Conservation (phyloP, 371 early-diverging fungal genomes). For the Mucor irregularis region DNA sequence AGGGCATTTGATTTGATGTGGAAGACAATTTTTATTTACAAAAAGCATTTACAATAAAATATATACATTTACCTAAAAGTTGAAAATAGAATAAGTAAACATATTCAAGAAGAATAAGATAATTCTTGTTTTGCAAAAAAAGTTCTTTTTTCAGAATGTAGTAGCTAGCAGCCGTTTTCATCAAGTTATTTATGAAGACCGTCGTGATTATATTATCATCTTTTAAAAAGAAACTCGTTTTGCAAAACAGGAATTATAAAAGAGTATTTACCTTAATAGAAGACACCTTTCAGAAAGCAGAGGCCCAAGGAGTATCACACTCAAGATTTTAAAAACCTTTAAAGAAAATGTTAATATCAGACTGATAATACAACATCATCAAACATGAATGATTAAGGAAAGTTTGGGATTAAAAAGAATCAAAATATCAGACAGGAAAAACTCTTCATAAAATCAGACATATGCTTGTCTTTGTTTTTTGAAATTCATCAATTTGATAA, state of each 20-base stretch:
- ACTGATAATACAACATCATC: too few species aligned
- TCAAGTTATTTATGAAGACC: conserved; percentile 49
- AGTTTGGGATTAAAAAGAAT: conserved; percentile 6
- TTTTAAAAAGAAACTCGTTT: conserved; percentile 4
- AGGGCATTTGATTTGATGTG: too few species aligned
- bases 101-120: not conserved
- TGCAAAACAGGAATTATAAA: not conserved
- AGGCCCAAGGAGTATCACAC: not conserved
- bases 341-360: conserved; percentile 1
- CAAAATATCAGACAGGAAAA: conserved; percentile 32
- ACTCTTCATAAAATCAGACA: conserved; percentile 56
- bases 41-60: too few species aligned
- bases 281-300: too few species aligned
- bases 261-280: conserved; percentile 5
- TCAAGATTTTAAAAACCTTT: too few species aligned
- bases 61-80: not conserved
- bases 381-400: not conserved
- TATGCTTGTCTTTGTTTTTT: conserved; percentile 65
- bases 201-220: conserved; percentile 51
- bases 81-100: not conserved
- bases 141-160: conserved; percentile 25
- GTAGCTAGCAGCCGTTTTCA: conserved; percentile 44
- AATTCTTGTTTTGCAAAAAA: not conserved
- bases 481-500: conserved; percentile 32
- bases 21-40: too few species aligned